Percentiles rank a stretch among this genome's conserved stretches.
phyloP scores from a whole-genome alignment of 108 stramenopile species.

The Nitzschia sp. region DNA sequence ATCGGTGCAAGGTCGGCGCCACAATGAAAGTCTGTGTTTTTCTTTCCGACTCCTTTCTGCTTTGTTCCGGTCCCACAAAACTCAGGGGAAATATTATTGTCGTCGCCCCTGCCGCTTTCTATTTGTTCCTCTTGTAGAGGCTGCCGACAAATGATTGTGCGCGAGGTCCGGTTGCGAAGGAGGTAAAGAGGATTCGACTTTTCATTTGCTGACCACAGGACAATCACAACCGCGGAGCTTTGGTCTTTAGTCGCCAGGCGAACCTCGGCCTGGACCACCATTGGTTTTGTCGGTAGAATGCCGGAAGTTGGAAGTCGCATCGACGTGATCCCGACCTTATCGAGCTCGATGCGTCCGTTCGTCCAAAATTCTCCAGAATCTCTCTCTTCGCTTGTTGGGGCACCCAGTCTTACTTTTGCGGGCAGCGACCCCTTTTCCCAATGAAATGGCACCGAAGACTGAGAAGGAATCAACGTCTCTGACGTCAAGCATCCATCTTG shows the following conservation, averaged over 20 bases:
- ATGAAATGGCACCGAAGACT: constrained; percentile 65
- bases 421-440: constrained; percentile 57
- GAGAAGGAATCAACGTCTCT: constrained; percentile 52
- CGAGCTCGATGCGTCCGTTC: constrained; percentile 63
- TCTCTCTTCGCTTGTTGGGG: constrained; percentile 35
- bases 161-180: constrained; percentile 53
- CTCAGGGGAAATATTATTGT: background rate
- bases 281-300: constrained; percentile 30
- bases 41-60: constrained; percentile 2
- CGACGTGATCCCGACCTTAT: constrained; percentile 78
- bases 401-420: constrained; percentile 55
- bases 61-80: constrained; percentile 3
- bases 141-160: constrained; percentile 72
- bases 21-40: constrained; percentile 37
- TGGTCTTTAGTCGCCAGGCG: constrained; percentile 78
- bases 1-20: constrained; percentile 48
- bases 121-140: constrained; percentile 50
- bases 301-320: constrained; percentile 56
- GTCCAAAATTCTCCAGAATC: constrained; percentile 54
- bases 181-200: constrained; percentile 73
- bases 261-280: constrained; percentile 78
- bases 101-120: background rate
- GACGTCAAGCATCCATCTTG: constrained; percentile 63
- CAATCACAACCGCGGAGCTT: constrained; percentile 69
- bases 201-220: constrained; percentile 70